Base-by-base conservation (phyloP, 1,284 basidiomycete genomes). In the Macrocystidia cucumis region DNA sequence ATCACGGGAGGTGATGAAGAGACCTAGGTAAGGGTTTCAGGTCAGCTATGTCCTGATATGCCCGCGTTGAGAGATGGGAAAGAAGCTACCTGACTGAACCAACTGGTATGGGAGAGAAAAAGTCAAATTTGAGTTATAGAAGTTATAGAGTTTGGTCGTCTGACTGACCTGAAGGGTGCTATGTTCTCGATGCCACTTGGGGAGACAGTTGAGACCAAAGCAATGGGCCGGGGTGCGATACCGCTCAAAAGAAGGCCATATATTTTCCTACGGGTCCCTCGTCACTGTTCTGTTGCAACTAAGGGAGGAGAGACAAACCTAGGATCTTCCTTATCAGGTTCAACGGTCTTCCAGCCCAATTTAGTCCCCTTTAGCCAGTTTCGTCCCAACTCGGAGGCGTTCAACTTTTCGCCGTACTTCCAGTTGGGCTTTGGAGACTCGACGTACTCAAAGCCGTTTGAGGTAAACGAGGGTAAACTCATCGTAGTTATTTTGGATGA, bases 161-260 rank as follows among this genome's bases (percentile, higher is more conserved):
- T 16, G 30, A 29, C 37, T 29, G 40, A 67, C 67, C 70, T 74
- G 43, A 74, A 77, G 0, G 74, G 74, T 17, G 77, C 71, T 14
- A 85, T 59, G 45, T 86, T 86, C 40, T 66, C 56, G 1, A 61
- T 45, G 0, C 80, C 80, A 19, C 69, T 55, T 4, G 59, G 55
- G 1, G 66, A 63, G 23, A 78, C 42, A 5, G 72, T 72, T 5
- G 81, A 82, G 3, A 83, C 69, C 43, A 86, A 81, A 0, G 74
- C 82, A 35, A 86, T 67, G 2, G 82, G 82, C 28, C 83, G 64
- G 0, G 82, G 82, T 13, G 66, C 63, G 29, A 82, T 67, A 2
- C 73, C 75, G n/a, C 69, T 69, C 14, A 73, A 67, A 57, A 81
- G 58, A 39, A 81, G 49, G 29, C 57, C 51, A 45, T 75, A 72